phyloP scores from a whole-genome alignment of 495 filamentous ascomycete species.

The Annulohypoxylon nitens region DNA sequence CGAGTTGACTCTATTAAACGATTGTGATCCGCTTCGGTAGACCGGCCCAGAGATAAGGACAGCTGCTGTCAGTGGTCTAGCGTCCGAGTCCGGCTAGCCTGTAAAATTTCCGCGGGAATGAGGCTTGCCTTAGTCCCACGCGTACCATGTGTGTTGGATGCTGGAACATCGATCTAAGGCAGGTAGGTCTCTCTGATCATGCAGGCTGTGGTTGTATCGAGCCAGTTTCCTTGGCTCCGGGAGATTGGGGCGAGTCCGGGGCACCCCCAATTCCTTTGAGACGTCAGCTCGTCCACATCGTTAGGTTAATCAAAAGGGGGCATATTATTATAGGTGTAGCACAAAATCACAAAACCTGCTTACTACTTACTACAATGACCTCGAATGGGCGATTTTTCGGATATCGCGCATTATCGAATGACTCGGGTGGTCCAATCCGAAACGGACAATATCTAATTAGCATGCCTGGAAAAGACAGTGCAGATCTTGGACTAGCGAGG shows the following conservation, averaged over 20 bases:
- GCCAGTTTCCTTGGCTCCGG: conserved; percentile 23
- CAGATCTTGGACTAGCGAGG: conserved; percentile 22
- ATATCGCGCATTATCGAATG: background rate
- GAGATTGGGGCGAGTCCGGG: conserved; percentile 20
- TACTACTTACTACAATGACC: conserved; percentile 2
- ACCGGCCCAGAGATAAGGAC: conserved; percentile 45
- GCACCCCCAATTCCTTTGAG: conserved; percentile 26
- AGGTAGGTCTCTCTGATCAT: conserved; percentile 18
- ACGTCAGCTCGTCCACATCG: conserved; percentile 33
- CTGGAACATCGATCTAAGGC: conserved; percentile 27
- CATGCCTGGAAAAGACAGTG: conserved; percentile 1
- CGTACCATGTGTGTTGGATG: background rate
- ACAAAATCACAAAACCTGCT: conserved; percentile 8
- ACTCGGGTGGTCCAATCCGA: conserved; percentile 8
- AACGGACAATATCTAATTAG: conserved; percentile 1
- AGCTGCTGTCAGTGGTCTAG: conserved; percentile 37
- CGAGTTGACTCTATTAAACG: conserved; percentile 24
- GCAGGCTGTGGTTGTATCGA: conserved; percentile 10
- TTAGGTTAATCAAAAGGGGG: conserved; percentile 3
- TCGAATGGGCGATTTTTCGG: background rate
- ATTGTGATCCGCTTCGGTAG: conserved; percentile 15
- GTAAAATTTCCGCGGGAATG: conserved; percentile 39
- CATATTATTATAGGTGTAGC: background rate
- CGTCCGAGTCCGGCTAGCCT: conserved; percentile 1
- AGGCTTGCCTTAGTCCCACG: conserved; percentile 30